Conservation (phyloP, 805 yeast genomes). For the Hanseniaspora guilliermondii region DNA sequence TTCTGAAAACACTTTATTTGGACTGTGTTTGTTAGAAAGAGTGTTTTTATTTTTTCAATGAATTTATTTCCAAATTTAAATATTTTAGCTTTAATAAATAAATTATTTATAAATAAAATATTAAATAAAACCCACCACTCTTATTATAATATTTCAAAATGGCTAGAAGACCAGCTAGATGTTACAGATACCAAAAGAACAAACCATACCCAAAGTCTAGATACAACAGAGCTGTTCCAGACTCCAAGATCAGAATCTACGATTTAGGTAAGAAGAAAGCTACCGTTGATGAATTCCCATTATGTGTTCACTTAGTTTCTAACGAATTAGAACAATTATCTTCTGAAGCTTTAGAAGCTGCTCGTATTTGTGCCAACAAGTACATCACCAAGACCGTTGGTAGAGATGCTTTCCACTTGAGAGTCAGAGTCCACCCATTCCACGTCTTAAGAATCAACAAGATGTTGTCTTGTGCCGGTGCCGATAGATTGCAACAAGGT, state of each 20-base stretch:
- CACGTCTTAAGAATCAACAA: slow-evolving; percentile 99
- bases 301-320: slow-evolving; percentile 97
- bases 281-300: slow-evolving; percentile 97
- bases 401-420: slow-evolving; percentile 99
- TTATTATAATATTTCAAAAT: slow-evolving; percentile 42
- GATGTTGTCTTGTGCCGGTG: slow-evolving; percentile 99
- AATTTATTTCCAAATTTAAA: not conserved
- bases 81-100: not conserved
- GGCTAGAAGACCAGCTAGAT: slow-evolving; percentile 99
- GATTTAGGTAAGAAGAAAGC: slow-evolving; percentile 99
- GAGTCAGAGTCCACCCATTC: slow-evolving; percentile 99
- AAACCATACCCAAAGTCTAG: slow-evolving; percentile 99
- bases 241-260: slow-evolving; percentile 96
- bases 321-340: slow-evolving; percentile 99
- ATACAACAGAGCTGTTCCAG: slow-evolving; percentile 99
- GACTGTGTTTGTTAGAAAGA: no score
- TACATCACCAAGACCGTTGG: slow-evolving; percentile 96
- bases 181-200: slow-evolving; percentile 99
- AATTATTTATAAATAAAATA: not conserved
- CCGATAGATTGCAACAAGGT: slow-evolving; percentile 99
- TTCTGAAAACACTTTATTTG: no score
- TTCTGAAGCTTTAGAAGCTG: slow-evolving; percentile 99
- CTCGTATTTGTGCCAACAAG: slow-evolving; percentile 99
- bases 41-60: not conserved
- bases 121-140: slow-evolving; percentile 1